Evolutionary conservation across 441 rosid genomes (phyloP), one percentile per base, ranked within the genome.

Genomic region (Populus hybrid): DNA sequence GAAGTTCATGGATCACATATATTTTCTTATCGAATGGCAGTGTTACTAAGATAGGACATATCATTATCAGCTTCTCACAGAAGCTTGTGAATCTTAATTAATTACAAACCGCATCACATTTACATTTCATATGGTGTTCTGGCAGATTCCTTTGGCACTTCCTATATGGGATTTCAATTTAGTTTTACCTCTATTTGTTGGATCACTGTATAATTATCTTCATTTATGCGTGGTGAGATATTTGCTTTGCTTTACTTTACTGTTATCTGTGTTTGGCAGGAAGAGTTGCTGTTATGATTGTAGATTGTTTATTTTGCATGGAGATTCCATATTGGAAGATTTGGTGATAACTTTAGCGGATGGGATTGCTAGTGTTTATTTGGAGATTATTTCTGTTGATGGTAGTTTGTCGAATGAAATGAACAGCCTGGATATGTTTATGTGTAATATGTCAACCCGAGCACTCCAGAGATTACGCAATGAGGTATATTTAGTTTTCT

Each of bases 351-450:
- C 89, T 40, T 82, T 95, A 80, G 97, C 99, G 1, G 97, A 95
- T 86, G 94, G 92, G 72, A 79, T 95, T 71, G 95, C 97, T 50
- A 91, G 88, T 78, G 79, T 84, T 75, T 95, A 88, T 87, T 82
- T 95, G 85, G 97, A 92, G 89, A 92, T 94, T 82, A 89, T 94
- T 79, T 95, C 99, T 38, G 91, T 95, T 67, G 98, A 94, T 81
- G 89, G 99, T 72, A 87, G 86, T 66, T 83, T 89, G 71, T 85
- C 95, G 34, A 85, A 87, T 79, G 97, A 89, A 81, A 80, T 87
- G 82, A 89, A 82, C 82, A 82, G 77, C 82, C 83, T 89, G 61
- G 92, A 90, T 32, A 82, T 87, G 79, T 73, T 72, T 83, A 82
- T 92, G 71, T 94, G 98, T 79, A 87, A 81, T 83, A 85, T 96